These are phyloP conservation scores for Plectosphaerella cucumerina DNA, from an alignment of 2,329 filamentous ascomycete species.

Conservation along the genomic window DNA sequence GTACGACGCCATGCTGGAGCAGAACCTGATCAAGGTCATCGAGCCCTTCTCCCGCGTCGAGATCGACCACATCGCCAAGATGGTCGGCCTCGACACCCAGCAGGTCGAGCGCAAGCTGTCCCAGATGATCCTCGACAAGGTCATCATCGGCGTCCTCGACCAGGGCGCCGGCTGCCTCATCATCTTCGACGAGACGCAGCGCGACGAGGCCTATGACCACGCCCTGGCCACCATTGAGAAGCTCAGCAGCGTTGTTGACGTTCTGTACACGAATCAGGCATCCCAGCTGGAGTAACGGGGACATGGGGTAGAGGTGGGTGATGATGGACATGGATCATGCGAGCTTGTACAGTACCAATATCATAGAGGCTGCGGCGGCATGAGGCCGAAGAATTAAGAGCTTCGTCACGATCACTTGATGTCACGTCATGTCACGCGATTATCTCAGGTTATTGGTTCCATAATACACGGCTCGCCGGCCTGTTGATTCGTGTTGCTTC, in stretches of 20 bases:
- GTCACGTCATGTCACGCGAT: too few relatives aligned
- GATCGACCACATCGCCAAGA: slow-evolving; percentile 93
- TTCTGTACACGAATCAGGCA: slow-evolving; percentile 96
- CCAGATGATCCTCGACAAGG: slow-evolving; percentile 99
- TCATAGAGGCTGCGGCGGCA: neutral
- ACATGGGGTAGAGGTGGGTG: neutral
- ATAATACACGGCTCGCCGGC: too few relatives aligned
- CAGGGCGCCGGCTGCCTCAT: slow-evolving; percentile 97
- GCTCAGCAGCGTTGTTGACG: slow-evolving; percentile 94
- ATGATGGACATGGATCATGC: neutral
- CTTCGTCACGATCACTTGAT: neutral
- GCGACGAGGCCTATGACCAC: slow-evolving; percentile 90
- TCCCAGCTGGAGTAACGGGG: slow-evolving; percentile 76
- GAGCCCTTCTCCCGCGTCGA: slow-evolving; percentile 97
- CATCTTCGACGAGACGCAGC: slow-evolving; percentile 91
- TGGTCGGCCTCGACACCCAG: slow-evolving; percentile 92
- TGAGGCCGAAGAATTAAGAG: neutral
- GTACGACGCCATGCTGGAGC: slow-evolving; percentile 98
- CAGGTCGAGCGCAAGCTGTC: slow-evolving; percentile 98
- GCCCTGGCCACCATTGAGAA: slow-evolving; percentile 95
- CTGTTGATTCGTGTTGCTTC: too few relatives aligned
- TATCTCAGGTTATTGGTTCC: too few relatives aligned
- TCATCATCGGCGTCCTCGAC: slow-evolving; percentile 95
- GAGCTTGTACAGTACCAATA: slow-evolving; percentile 4
- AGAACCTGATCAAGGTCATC: slow-evolving; percentile 99